Base-by-base conservation (phyloP, 495 filamentous ascomycete genomes). In the Xylaria venustula region DNA sequence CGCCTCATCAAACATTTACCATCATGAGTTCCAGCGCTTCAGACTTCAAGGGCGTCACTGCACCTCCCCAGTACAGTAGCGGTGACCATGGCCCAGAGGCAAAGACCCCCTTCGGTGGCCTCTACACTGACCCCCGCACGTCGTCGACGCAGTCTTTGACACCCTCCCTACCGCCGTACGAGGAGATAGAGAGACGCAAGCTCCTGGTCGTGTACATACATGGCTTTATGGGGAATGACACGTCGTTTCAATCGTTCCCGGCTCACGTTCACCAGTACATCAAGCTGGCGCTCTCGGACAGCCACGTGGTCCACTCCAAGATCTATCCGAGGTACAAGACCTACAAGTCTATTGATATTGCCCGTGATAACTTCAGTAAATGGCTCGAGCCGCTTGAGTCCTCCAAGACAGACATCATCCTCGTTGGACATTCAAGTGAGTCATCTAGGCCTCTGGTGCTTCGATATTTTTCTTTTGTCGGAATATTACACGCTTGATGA, bases 241-340 rank as follows among this genome's bases (percentile, higher is more conserved):
- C 87, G 15, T 93, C 89, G 62, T 98, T 98, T 66, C 86, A 88
- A 60, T 87, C 86, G 26, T 93, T 97, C 62, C 93, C 93, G 1
- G 88, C 87, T 5, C 92, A 98, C 73, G 82, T 97, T 0, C 93
- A 98, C 74, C 83, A 85, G 68, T 77, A 90, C 22, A 76, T 96
- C 32, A 87, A 86, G n/a, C 74, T 81, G 2, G 79, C 85, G 0
- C 70, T 97, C 49, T 74, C 75, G 41, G 86, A 91, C 20, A 88
- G 85, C 8, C 91, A 96, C 77, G 77, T 86, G 11, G 85, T 98
- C 0, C 91, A 95, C 73, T 88, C 92, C 17, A 94, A 94, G 66
- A 87, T 98, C 23, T 98, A 97, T 74, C 93, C 93, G 1, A 87
- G 87, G 36, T 98, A 96, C 75, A 90, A 90, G 68, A 92, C 91